phyloP scores from a whole-genome alignment of 441 rosid genomes.

The Populus hybrid region DNA sequence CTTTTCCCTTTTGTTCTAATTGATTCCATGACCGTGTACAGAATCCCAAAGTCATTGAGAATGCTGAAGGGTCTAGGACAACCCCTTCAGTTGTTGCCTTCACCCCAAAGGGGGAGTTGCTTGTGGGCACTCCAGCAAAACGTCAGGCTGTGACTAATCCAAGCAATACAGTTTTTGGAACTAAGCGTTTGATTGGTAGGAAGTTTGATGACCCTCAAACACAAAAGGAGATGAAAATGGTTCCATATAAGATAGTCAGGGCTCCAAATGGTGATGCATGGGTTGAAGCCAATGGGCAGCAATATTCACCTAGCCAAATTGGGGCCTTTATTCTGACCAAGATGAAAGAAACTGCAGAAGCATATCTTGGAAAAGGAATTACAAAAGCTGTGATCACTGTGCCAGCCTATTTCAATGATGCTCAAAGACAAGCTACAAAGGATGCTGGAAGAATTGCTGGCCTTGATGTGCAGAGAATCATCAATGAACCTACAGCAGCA shows the following conservation, averaged over 20 bases:
- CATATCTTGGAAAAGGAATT: slow-evolving; percentile 63
- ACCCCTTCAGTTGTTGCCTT: slow-evolving; percentile 68
- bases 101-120: slow-evolving; percentile 59
- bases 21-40: slow-evolving; percentile 13
- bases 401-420: slow-evolving; percentile 77
- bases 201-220: slow-evolving; percentile 66
- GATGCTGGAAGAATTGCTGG: slow-evolving; percentile 88
- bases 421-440: slow-evolving; percentile 87
- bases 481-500: slow-evolving; percentile 92
- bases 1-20: neutral
- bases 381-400: slow-evolving; percentile 71
- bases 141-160: slow-evolving; percentile 90
- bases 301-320: slow-evolving; percentile 77
- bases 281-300: slow-evolving; percentile 78
- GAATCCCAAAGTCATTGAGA: slow-evolving; percentile 82
- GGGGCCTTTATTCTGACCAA: slow-evolving; percentile 35
- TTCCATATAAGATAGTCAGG: slow-evolving; percentile 70
- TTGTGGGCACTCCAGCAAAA: slow-evolving; percentile 83
- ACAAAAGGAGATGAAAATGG: slow-evolving; percentile 85
- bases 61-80: slow-evolving; percentile 41
- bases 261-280: slow-evolving; percentile 87
- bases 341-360: slow-evolving; percentile 81
- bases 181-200: slow-evolving; percentile 76
- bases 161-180: slow-evolving; percentile 62
- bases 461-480: slow-evolving; percentile 74